Evolutionary conservation across 257 asterid genomes (phyloP).

Genomic region (Nemophila menziesii): DNA sequence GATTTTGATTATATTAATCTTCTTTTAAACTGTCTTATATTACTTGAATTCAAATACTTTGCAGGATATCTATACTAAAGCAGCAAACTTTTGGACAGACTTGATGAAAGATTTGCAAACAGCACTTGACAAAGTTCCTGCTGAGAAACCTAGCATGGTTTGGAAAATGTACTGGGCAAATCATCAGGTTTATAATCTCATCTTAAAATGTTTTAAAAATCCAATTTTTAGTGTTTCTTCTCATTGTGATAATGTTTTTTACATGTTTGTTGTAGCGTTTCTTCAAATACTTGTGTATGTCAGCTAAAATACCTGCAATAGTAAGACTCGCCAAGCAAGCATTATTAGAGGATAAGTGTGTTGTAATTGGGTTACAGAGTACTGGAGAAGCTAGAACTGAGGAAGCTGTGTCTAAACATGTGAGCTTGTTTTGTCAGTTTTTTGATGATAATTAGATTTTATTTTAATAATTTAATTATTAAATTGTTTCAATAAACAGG

Average conservation of each 20-base stretch:
- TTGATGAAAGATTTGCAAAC: constrained; percentile 73
- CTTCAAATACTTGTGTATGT: constrained; percentile 93
- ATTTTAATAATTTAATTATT: too few relatives aligned
- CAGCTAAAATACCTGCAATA: constrained; percentile 96
- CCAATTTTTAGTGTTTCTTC: constrained; percentile 10
- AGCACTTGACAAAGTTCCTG: constrained; percentile 45
- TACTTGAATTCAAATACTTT: constrained; percentile 14
- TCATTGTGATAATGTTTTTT: too few relatives aligned
- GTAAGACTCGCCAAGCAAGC: constrained; percentile 74
- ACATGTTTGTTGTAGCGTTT: constrained; percentile 67
- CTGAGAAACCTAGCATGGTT: constrained; percentile 48
- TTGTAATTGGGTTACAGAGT: constrained; percentile 89
- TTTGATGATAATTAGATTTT: too few relatives aligned
- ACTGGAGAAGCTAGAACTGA: constrained; percentile 99
- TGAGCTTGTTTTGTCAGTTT: constrained; percentile 21
- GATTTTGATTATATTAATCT: too few relatives aligned
- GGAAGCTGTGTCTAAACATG: constrained; percentile 90
- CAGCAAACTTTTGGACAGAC: constrained; percentile 90
- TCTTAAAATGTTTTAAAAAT: background rate
- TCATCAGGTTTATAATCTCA: constrained; percentile 61
- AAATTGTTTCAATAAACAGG: too few relatives aligned
- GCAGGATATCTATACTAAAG: constrained; percentile 77
- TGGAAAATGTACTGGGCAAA: constrained; percentile 98
- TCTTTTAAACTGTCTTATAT: constrained; percentile 7
- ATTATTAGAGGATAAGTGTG: constrained; percentile 63